phyloP scores from a whole-genome alignment of 305 asterid species.

The Fraxinus xanthoxyloides region DNA sequence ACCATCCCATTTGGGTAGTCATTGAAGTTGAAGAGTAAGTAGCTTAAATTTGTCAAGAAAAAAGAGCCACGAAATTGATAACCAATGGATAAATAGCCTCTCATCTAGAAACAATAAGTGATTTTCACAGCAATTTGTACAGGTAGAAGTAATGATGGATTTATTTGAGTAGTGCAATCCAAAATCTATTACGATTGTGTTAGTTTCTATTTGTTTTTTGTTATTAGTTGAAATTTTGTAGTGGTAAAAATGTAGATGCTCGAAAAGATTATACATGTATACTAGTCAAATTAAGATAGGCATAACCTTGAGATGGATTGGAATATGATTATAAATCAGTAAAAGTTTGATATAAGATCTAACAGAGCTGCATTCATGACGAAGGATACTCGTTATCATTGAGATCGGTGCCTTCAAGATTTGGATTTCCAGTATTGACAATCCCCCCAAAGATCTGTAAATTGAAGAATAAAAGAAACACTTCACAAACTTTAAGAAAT shows the following conservation, averaged over 20 bases:
- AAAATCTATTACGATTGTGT: neutral
- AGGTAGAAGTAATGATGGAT: neutral
- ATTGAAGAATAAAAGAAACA: constrained; percentile 19
- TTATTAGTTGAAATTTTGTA: neutral
- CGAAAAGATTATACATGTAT: neutral
- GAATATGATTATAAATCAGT: neutral
- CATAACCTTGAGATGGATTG: neutral
- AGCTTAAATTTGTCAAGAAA: constrained; percentile 72
- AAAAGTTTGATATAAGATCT: constrained; percentile 12
- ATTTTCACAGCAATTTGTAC: neutral
- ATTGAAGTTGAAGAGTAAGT: constrained; percentile 95
- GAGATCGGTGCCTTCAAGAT: constrained; percentile 72
- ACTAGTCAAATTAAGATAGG: neutral
- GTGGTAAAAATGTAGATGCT: neutral
- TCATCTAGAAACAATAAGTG: neutral
- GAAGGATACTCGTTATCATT: constrained; percentile 88
- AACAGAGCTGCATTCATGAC: constrained; percentile 17
- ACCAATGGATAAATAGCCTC: neutral
- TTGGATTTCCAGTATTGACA: constrained; percentile 77
- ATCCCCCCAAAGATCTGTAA: constrained; percentile 91
- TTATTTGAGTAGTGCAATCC: neutral
- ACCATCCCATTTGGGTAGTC: constrained; percentile 99
- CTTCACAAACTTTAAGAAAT: constrained; percentile 13
- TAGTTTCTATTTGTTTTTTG: neutral
- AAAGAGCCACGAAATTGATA: constrained; percentile 10